Evolutionary conservation across 768 basidiomycete species (phyloP).

Genomic region (Podaxis rugospora): DNA sequence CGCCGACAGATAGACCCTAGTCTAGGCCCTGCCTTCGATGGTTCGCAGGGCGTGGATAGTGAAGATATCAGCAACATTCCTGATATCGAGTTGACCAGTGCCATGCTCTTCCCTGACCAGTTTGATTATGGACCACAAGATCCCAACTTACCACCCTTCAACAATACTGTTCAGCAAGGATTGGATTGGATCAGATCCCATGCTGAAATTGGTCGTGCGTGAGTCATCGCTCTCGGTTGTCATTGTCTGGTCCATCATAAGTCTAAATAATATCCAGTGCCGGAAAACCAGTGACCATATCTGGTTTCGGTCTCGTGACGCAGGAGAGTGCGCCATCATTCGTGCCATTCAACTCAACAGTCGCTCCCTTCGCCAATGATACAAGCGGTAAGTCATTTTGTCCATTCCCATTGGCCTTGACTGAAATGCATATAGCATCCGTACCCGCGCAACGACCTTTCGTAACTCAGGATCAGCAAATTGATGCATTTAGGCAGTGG

Average conservation of each 20-base stretch:
- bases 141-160: slow-evolving; percentile 44
- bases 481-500: slow-evolving; percentile 53
- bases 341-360: slow-evolving; percentile 57
- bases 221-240: slow-evolving; percentile 15
- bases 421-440: neutral
- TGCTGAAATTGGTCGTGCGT: slow-evolving; percentile 40
- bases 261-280: slow-evolving; percentile 31
- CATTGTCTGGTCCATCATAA: neutral
- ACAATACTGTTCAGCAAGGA: slow-evolving; percentile 48
- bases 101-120: slow-evolving; percentile 71
- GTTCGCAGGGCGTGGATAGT: slow-evolving; percentile 62
- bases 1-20: slow-evolving; percentile 39
- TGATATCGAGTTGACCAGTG: slow-evolving; percentile 51
- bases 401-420: neutral
- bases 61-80: slow-evolving; percentile 60
- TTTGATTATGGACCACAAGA: slow-evolving; percentile 46
- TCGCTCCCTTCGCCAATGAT: slow-evolving; percentile 36
- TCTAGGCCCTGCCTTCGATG: slow-evolving; percentile 52
- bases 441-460: slow-evolving; percentile 27
- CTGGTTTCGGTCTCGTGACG: slow-evolving; percentile 62
- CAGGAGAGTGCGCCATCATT: slow-evolving; percentile 47
- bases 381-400: slow-evolving; percentile 10
- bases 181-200: slow-evolving; percentile 53
- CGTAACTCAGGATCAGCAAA: slow-evolving; percentile 49
- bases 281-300: slow-evolving; percentile 50